Conservation (phyloP, 345 rosid genomes). For the Dipteronia dyeriana region DNA sequence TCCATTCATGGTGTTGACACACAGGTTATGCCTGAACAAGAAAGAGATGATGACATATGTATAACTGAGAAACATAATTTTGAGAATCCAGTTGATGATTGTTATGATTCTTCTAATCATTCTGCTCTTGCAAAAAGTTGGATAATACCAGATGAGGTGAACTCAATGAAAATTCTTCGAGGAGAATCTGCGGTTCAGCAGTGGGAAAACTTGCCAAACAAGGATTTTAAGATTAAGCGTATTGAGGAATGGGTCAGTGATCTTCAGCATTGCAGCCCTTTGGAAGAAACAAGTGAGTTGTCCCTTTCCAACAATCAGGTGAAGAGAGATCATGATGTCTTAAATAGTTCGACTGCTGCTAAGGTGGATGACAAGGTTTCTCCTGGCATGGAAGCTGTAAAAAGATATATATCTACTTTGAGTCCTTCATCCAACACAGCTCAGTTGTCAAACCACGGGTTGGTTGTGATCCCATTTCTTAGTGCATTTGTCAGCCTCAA, state of each 20-base stretch:
- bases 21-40: conserved; percentile 33
- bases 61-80: conserved; percentile 34
- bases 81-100: conserved; percentile 47
- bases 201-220: conserved; percentile 46
- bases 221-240: conserved; percentile 74
- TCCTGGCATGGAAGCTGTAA: conserved; percentile 80
- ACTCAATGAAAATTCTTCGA: conserved; percentile 32
- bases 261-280: conserved; percentile 62
- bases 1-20: conserved; percentile 38
- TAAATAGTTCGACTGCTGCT: conserved; percentile 35
- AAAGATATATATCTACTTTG: conserved; percentile 70
- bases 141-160: conserved; percentile 68
- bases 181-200: conserved; percentile 45
- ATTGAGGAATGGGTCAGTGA: conserved; percentile 85
- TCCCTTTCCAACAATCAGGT: conserved; percentile 32
- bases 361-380: conserved; percentile 55
- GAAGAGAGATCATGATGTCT: conserved; percentile 35
- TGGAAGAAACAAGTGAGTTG: conserved; percentile 54
- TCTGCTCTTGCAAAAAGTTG: conserved; percentile 66
- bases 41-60: conserved; percentile 27
- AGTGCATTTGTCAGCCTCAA: conserved; percentile 73
- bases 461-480: conserved; percentile 75
- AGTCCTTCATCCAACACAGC: conserved; percentile 68
- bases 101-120: conserved; percentile 52
- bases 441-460: conserved; percentile 74